Evolutionary conservation across 352 stramenopile species (phyloP), one percentile per base, ranked within the genome.

Genomic region (Phytopythium montanum): DNA sequence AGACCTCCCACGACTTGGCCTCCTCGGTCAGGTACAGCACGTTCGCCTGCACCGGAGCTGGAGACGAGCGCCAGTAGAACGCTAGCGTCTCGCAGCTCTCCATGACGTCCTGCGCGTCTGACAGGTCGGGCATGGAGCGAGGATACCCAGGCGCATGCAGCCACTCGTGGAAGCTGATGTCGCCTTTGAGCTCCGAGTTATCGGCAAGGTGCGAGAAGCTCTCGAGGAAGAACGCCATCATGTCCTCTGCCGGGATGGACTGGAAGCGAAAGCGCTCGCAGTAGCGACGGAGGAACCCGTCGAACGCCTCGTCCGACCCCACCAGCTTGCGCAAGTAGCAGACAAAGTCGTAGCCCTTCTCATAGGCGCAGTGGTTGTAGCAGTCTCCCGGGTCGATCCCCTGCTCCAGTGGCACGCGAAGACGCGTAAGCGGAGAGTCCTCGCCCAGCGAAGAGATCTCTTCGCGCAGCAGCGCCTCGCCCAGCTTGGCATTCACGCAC

Each of bases 291-390:
- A 92, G 73, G 57, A 90, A 92, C 28, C 71, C 64, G 54, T 92
- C 80, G 54, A 92, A 92, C 21, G 65, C 60, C 76, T 91, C 50
- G 69, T 92, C 72, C 1, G 83, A 88, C 3, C 72, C 80, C 18
- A 87, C 83, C 1, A 92, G 68, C 46, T 64, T 79, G 44, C 80
- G 76, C 26, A 92, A 57, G 56, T 92, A 90, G 62, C 79, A 89
- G 3, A 92, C 80, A 38, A 92, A 92, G 3, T 69, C 80, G 50
- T 88, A 92, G 26, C 83, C 83, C 59, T 92, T 92, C 59, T 92
- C 83, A 65, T 92, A 92, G 9, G 83, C 83, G 61, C 80, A 90
- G 38, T 87, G 75, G 48, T 92, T 92, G 70, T 92, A 92, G 63
- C 80, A 90, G 41, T 92, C 83, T 26, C 83, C 80, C 4, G 83